Percentiles rank a stretch among this genome's conserved stretches.
Conservation (phyloP, 495 filamentous ascomycete species). For the Aspergillus taichungensis region DNA sequence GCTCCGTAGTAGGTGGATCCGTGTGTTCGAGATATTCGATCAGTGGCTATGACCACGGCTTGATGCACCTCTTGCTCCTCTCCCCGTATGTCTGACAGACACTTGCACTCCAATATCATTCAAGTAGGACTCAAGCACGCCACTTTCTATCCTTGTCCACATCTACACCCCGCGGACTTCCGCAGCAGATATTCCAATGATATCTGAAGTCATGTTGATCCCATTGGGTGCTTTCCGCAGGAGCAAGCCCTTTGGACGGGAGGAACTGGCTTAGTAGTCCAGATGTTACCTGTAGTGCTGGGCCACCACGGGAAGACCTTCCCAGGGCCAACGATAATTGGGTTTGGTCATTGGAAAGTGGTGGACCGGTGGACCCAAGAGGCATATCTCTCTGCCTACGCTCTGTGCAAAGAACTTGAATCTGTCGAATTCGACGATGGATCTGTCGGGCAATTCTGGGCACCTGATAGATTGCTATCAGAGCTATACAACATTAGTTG, state of each 20-base stretch:
- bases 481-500: too few species aligned
- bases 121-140: background rate
- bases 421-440: too few species aligned
- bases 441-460: too few species aligned
- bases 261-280: constrained; percentile 5
- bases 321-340: constrained; percentile 5
- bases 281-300: background rate
- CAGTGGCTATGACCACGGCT: too few species aligned
- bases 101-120: too few species aligned
- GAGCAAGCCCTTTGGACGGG: constrained; percentile 5
- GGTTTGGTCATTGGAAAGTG: constrained; percentile 6
- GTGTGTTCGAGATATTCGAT: too few species aligned
- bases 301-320: constrained; percentile 7
- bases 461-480: too few species aligned
- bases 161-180: background rate
- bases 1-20: too few species aligned
- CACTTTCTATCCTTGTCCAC: background rate
- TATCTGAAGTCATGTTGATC: background rate
- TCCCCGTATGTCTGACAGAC: too few species aligned
- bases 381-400: constrained; percentile 1
- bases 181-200: background rate
- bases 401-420: background rate
- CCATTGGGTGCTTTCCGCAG: background rate
- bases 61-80: too few species aligned
- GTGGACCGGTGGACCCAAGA: constrained; percentile 6